Conservation (phyloP, 345 rosid species). For the Linum trigynum region DNA sequence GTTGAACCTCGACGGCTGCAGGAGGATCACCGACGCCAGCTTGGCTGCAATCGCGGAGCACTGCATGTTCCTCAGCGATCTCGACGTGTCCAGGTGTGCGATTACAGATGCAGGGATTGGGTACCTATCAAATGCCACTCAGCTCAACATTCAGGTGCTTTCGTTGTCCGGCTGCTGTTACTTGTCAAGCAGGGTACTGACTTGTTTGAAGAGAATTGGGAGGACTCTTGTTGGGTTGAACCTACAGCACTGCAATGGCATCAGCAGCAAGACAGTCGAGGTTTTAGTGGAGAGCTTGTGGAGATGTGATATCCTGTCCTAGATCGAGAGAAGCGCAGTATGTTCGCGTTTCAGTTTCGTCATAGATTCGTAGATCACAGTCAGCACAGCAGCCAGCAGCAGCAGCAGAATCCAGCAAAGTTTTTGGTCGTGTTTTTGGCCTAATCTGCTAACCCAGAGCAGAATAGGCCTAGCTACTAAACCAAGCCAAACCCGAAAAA, state of each 20-base stretch:
- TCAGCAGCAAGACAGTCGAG: constrained; percentile 43
- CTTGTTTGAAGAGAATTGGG: constrained; percentile 46
- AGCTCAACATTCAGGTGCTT: constrained; percentile 61
- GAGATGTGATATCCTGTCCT: constrained; percentile 80
- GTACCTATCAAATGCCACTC: constrained; percentile 41
- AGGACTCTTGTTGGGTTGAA: constrained; percentile 64
- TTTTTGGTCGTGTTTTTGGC: constrained; percentile 21
- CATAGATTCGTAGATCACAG: neutral
- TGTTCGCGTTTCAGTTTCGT: neutral
- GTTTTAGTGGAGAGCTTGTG: constrained; percentile 57
- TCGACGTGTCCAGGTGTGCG: constrained; percentile 63
- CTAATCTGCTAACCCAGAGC: constrained; percentile 12
- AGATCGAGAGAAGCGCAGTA: constrained; percentile 9
- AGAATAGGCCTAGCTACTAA: neutral
- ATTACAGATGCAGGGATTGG: constrained; percentile 57
- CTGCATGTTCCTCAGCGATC: constrained; percentile 65
- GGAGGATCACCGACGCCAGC: constrained; percentile 51
- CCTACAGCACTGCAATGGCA: constrained; percentile 61
- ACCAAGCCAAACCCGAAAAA: neutral
- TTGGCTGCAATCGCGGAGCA: constrained; percentile 54
- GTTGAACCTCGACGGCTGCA: constrained; percentile 69
- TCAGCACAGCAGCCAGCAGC: constrained; percentile 3
- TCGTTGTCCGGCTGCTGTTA: constrained; percentile 59
- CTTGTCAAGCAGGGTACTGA: constrained; percentile 58
- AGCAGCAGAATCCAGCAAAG: constrained; percentile 31